Base-by-base conservation (phyloP, 202 grass and related monocot species). In the Zizania palustris region DNA sequence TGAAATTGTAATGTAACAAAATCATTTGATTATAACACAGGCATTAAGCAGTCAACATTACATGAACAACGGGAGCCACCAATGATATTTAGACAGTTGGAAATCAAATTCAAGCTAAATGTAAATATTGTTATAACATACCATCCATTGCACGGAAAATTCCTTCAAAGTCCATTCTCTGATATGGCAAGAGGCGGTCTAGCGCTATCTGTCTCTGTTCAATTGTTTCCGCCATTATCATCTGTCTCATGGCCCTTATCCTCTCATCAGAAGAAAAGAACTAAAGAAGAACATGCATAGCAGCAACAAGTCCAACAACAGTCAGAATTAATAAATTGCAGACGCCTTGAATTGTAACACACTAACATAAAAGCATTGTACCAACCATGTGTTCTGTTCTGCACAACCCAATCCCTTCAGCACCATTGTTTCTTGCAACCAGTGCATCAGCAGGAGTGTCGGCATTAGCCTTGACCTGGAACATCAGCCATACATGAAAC, bases 251-350 rank as follows among this genome's bases (percentile, higher is more conserved):
- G 81, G 92, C 81, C 78, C 91, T 99, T 72, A 99, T 87, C 85
- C 96, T 96, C 85, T 99, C 96, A 60, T 99, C 96, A 12, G 96
- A 99, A 88, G 92, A 90, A 82, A 99, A 99, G 89, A 99, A 99
- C 96, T 99, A 79, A 28, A 28, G 28, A 79, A 69, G 53, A 69
- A 69, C 76, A 60, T 2, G 34, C 20, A 10, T 34, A 58, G 50
- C 21, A 9, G 44, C 20, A 15, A 36, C n/a, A n/a, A n/a, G n/a
- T n/a, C n/a, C n/a, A n/a, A n/a, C 7, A 75, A 48, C 7, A 28
- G 3, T 45, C 8, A 34, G 22, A 7, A 59, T 56, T 33, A 68
- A 45, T 42, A 8, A 42, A 35, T 46, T 22, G 43, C 14, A n/a
- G 40, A 69, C 46, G 40, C 76, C 76, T 69, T 36, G 22, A 45